Conservation (phyloP, 441 rosid species). For the Euphorbia celastroides region DNA sequence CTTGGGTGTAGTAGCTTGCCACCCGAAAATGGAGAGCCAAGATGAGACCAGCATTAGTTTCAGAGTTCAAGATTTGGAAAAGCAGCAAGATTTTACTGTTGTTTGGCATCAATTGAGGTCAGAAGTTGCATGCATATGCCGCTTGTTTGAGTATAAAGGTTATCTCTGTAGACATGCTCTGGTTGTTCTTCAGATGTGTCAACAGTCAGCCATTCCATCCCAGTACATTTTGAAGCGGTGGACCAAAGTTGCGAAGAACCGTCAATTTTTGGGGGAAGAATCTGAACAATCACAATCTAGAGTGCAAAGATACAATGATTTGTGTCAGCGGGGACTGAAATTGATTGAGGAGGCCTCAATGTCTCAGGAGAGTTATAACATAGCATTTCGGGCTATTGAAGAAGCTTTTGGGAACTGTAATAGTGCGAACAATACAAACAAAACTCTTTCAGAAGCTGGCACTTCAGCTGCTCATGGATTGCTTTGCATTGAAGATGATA, state of each 20-base stretch:
- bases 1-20: constrained; percentile 82
- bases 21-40: constrained; percentile 75
- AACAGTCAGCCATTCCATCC: constrained; percentile 65
- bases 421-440: constrained; percentile 52
- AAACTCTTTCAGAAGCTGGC: constrained; percentile 57
- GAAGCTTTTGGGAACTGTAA: constrained; percentile 63
- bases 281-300: constrained; percentile 62
- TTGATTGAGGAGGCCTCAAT: constrained; percentile 73
- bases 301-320: constrained; percentile 63
- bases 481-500: constrained; percentile 71
- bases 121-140: constrained; percentile 73
- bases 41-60: constrained; percentile 50
- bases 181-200: constrained; percentile 81
- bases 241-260: constrained; percentile 74
- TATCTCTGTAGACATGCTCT: constrained; percentile 86
- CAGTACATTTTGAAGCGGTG: constrained; percentile 72
- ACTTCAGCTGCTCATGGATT: constrained; percentile 63
- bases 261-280: constrained; percentile 26
- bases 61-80: constrained; percentile 78
- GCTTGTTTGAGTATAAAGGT: constrained; percentile 68
- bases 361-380: constrained; percentile 69
- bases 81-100: constrained; percentile 56
- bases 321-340: constrained; percentile 64
- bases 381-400: constrained; percentile 60
- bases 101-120: constrained; percentile 61